Evolutionary conservation across 2,329 filamentous ascomycete genomes (phyloP).

Genomic region (Xylariaceae sp.): DNA sequence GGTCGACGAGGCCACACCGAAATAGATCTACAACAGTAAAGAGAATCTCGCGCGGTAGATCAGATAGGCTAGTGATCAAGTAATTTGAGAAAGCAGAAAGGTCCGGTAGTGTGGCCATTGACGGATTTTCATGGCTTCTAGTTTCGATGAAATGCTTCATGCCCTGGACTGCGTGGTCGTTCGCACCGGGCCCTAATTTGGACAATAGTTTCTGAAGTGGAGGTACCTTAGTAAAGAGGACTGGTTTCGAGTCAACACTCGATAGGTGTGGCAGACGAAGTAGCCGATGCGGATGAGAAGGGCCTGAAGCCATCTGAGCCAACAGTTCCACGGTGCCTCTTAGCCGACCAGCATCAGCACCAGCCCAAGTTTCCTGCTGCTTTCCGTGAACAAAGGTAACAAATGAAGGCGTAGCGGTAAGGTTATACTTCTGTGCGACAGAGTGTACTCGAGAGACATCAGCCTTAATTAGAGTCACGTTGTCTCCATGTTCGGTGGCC

Average conservation of each 20-base stretch:
- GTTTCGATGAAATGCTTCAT: constrained; percentile 67
- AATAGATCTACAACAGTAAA: constrained; percentile 86
- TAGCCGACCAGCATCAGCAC: constrained; percentile 64
- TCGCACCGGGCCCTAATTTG: constrained; percentile 62
- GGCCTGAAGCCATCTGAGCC: constrained; percentile 63
- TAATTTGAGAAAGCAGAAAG: constrained; percentile 59
- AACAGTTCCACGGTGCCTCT: constrained; percentile 67
- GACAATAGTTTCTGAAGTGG: constrained; percentile 74
- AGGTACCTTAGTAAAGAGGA: constrained; percentile 71
- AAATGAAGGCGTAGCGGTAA: constrained; percentile 81
- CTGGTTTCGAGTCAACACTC: constrained; percentile 56
- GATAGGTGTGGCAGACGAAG: constrained; percentile 67
- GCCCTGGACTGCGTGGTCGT: constrained; percentile 54
- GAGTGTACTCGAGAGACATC: constrained; percentile 65
- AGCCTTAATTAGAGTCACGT: constrained; percentile 72
- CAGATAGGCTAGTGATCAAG: constrained; percentile 48
- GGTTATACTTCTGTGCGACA: constrained; percentile 58
- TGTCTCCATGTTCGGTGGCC: constrained; percentile 63
- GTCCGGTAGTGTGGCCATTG: constrained; percentile 65
- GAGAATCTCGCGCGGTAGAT: constrained; percentile 57
- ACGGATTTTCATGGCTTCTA: constrained; percentile 51
- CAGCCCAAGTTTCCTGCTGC: constrained; percentile 74
- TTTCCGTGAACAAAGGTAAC: constrained; percentile 74
- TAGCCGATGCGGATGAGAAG: constrained; percentile 67
- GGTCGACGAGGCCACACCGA: constrained; percentile 69